Conservation (phyloP, 805 yeast genomes). For the Kluyveromyces wickerhamii region DNA sequence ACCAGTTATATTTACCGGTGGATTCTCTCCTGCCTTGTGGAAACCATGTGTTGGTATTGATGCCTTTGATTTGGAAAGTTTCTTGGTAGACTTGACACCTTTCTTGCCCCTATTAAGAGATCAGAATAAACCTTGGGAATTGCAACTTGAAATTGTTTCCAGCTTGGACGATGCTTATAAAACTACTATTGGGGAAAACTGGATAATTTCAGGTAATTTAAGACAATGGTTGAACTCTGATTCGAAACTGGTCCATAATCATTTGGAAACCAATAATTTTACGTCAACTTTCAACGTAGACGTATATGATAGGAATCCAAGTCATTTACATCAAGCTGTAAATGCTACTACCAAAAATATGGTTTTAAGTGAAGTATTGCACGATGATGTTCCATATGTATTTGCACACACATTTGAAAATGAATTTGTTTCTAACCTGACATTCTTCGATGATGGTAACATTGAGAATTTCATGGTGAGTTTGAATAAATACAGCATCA, state of each 20-base stretch:
- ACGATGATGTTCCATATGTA: conserved; percentile 3
- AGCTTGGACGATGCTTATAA: conserved; percentile 35
- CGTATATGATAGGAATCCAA: conserved; percentile 10
- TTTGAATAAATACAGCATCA: conserved; percentile 13
- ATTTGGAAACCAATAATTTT: conserved; percentile 7
- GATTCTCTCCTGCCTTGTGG: conserved; percentile 76
- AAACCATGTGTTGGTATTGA: conserved; percentile 65
- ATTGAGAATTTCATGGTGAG: conserved; percentile 26
- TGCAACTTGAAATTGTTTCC: conserved; percentile 45
- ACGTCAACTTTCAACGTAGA: conserved; percentile 6
- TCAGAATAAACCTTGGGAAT: conserved; percentile 24
- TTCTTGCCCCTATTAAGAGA: conserved; percentile 63
- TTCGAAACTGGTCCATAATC: conserved; percentile 8
- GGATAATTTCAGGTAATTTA: conserved; percentile 54
- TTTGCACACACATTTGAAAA: conserved; percentile 11
- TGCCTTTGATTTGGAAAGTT: conserved; percentile 66
- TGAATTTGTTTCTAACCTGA: conserved; percentile 33
- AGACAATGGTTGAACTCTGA: conserved; percentile 41
- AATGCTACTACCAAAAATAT: conserved; percentile 10
- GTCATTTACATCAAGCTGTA: conserved; percentile 19
- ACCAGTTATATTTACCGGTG: conserved; percentile 75
- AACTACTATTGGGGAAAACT: conserved; percentile 37
- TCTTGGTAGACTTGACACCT: conserved; percentile 63
- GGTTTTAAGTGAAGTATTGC: conserved; percentile 5
- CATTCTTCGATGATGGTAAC: conserved; percentile 34